These are phyloP conservation scores for Hypoxylon sp. DNA, from an alignment of 2,329 filamentous ascomycete genomes.

Conservation along the genomic window DNA sequence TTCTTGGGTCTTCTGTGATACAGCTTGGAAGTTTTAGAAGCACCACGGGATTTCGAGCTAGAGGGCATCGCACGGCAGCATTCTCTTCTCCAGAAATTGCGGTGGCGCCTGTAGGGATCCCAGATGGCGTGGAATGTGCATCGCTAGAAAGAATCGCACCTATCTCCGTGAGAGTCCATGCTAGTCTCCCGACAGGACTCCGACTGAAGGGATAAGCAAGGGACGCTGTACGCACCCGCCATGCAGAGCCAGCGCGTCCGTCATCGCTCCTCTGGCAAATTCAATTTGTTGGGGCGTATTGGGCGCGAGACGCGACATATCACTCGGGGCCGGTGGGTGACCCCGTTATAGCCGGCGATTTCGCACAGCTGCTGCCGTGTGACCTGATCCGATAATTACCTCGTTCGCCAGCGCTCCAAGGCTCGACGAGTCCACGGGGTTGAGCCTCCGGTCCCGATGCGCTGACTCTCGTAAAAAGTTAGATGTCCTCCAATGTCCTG, in stretches of 20 bases:
- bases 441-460: conserved; percentile 36
- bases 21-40: conserved; percentile 33
- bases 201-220: conserved; percentile 25
- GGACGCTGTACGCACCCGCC: conserved; percentile 24
- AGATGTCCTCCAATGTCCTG: conserved; percentile 23
- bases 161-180: conserved; percentile 11
- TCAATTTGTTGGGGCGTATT: not conserved
- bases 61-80: conserved; percentile 23
- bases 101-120: conserved; percentile 34
- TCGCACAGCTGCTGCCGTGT: conserved; percentile 36
- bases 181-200: conserved; percentile 34
- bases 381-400: conserved; percentile 41
- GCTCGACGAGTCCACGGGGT: conserved; percentile 16
- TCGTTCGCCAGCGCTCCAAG: conserved; percentile 17
- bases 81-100: conserved; percentile 22
- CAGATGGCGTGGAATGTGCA: conserved; percentile 18
- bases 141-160: conserved; percentile 13
- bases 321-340: not conserved
- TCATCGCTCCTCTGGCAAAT: conserved; percentile 27
- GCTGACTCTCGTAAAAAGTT: conserved; percentile 17
- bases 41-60: conserved; percentile 19
- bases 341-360: conserved; percentile 13
- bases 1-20: conserved; percentile 29
- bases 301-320: conserved; percentile 18
- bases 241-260: conserved; percentile 24